These are phyloP conservation scores for Microcyclosporella mali DNA, from an alignment of 2,329 filamentous ascomycete species.

Conservation along the genomic window DNA sequence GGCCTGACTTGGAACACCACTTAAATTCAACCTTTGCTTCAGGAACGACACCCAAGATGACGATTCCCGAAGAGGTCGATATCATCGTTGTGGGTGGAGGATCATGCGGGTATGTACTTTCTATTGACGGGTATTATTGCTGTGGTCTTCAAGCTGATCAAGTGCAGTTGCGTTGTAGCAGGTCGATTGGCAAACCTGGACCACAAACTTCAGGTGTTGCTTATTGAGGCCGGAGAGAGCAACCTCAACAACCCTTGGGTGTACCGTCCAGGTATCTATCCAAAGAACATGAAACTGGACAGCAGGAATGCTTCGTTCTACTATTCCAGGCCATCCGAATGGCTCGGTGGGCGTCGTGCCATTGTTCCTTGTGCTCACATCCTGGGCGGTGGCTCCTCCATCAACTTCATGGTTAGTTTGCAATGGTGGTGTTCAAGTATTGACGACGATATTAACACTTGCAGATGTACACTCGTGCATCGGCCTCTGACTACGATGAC, in stretches of 20 bases:
- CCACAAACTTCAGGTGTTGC: slow-evolving; percentile 63
- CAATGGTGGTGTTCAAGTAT: background rate
- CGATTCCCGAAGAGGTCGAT: slow-evolving; percentile 70
- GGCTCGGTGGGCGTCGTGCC: slow-evolving; percentile 63
- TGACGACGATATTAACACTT: slow-evolving; percentile 4
- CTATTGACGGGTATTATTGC: slow-evolving; percentile 3
- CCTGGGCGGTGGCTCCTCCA: slow-evolving; percentile 57
- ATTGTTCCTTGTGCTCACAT: slow-evolving; percentile 70
- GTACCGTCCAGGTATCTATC: slow-evolving; percentile 68
- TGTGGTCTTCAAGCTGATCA: slow-evolving; percentile 22
- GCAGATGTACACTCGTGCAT: slow-evolving; percentile 67
- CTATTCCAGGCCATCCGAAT: slow-evolving; percentile 67
- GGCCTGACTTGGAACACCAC: too few relatives aligned
- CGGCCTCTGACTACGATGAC: slow-evolving; percentile 68
- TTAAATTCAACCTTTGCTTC: background rate
- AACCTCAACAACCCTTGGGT: slow-evolving; percentile 76
- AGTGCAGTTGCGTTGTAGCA: slow-evolving; percentile 43
- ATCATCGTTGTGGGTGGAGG: slow-evolving; percentile 75
- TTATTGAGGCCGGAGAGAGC: slow-evolving; percentile 66
- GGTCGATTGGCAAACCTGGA: slow-evolving; percentile 65
- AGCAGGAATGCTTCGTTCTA: slow-evolving; percentile 79
- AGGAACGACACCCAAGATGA: slow-evolving; percentile 39
- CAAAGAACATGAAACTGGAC: slow-evolving; percentile 70
- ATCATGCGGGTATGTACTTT: slow-evolving; percentile 58
- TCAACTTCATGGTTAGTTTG: slow-evolving; percentile 64